A percentile compares a stretch with the other conserved stretches of the same genome.
phyloP scores from a whole-genome alignment of 345 rosid species.

The Bruguiera parviflora region DNA sequence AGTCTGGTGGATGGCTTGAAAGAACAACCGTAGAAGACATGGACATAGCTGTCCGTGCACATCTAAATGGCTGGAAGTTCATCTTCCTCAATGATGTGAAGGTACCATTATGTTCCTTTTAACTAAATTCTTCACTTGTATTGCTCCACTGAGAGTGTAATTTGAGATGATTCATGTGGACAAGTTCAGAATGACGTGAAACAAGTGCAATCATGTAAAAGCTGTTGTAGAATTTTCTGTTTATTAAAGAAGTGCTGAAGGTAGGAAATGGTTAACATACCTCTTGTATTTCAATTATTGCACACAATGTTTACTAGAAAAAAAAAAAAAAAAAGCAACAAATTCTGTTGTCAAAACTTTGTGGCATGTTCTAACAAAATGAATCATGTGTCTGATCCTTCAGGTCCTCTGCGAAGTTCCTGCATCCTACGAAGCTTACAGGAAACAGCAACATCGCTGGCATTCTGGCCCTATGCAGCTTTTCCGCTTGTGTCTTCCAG shows the following conservation, averaged over 20 bases:
- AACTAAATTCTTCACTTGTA: background rate
- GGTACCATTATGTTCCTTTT: constrained; percentile 32
- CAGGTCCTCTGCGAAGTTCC: constrained; percentile 91
- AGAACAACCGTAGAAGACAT: constrained; percentile 83
- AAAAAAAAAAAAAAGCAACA: background rate
- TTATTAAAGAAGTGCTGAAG: background rate
- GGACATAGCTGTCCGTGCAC: constrained; percentile 90
- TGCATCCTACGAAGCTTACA: constrained; percentile 82
- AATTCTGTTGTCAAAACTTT: constrained; percentile 2
- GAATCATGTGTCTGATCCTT: constrained; percentile 9
- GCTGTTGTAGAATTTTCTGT: background rate
- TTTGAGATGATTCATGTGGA: background rate
- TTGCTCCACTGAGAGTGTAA: background rate
- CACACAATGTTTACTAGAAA: background rate
- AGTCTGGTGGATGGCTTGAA: constrained; percentile 92
- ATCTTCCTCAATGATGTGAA: constrained; percentile 76
- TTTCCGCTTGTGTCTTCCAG: constrained; percentile 77
- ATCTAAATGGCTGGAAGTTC: constrained; percentile 86
- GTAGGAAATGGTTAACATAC: background rate
- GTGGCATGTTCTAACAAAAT: constrained; percentile 4
- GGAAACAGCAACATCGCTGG: constrained; percentile 95
- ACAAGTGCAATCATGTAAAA: background rate
- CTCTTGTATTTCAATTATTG: background rate
- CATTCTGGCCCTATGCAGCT: constrained; percentile 95
- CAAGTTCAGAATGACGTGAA: background rate